Conservation (phyloP, 140 eudicot species). For the Oenanthe javanica region DNA sequence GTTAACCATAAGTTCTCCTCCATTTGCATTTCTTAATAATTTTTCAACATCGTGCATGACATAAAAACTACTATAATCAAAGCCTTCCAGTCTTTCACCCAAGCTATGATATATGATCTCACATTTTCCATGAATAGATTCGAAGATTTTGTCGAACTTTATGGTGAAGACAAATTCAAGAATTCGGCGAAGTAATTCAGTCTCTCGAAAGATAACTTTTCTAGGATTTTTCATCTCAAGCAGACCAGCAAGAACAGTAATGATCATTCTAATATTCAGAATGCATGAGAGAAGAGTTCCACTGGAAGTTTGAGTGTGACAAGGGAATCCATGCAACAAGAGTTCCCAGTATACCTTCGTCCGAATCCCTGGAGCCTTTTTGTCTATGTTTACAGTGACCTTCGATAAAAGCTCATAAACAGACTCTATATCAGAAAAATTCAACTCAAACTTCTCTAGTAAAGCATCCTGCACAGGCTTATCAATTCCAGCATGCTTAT, state of each 20-base stretch:
- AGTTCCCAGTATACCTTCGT: conserved; percentile 54
- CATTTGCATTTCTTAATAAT: conserved; percentile 37
- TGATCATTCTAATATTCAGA: conserved; percentile 55
- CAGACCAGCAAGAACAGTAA: conserved; percentile 50
- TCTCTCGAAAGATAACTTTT: conserved; percentile 32
- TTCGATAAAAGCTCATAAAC: conserved; percentile 45
- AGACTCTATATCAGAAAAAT: conserved; percentile 41
- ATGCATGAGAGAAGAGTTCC: conserved; percentile 72
- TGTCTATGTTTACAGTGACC: conserved; percentile 43
- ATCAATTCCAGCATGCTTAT: conserved; percentile 64
- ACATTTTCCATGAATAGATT: conserved; percentile 54
- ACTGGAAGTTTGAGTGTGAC: conserved; percentile 44
- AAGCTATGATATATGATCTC: conserved; percentile 45
- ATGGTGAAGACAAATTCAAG: conserved; percentile 52
- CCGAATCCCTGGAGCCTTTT: conserved; percentile 50
- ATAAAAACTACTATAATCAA: conserved; percentile 58
- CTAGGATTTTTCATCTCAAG: conserved; percentile 31
- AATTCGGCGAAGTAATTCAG: conserved; percentile 43
- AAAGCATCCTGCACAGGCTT: conserved; percentile 51
- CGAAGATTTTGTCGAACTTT: conserved; percentile 60
- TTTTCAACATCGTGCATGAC: conserved; percentile 62
- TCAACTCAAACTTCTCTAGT: conserved; percentile 36
- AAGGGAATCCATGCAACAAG: conserved; percentile 84
- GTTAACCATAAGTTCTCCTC: conserved; percentile 31
- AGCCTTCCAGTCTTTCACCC: conserved; percentile 41